phyloP scores from a whole-genome alignment of 192 early-diverging fungal genomes.

The Coemansia sp. region DNA sequence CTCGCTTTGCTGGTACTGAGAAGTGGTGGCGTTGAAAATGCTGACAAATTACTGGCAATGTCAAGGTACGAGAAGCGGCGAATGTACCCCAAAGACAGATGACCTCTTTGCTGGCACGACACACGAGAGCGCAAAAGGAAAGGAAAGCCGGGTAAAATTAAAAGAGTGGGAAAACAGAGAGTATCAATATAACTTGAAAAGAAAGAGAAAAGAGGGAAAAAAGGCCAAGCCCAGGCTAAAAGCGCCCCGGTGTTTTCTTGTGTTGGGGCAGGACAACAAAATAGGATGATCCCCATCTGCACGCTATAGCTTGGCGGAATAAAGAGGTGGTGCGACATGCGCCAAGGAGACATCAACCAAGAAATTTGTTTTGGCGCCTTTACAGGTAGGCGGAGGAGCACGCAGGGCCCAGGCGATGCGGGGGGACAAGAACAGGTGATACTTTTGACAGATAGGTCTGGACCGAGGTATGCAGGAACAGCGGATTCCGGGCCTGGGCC shows the following conservation, averaged over 20 bases:
- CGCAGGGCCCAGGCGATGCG: too few species aligned
- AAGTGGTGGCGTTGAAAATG: not conserved
- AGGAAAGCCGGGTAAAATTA: not conserved
- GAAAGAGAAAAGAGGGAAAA: conserved; percentile 3
- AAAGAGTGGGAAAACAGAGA: not conserved
- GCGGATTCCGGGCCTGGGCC: too few species aligned
- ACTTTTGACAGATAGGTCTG: too few species aligned
- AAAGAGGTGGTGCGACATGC: too few species aligned
- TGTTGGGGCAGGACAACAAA: not conserved
- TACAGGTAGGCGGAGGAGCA: too few species aligned
- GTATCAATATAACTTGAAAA: not conserved
- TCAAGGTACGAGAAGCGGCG: not conserved
- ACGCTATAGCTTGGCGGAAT: too few species aligned
- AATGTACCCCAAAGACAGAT: not conserved
- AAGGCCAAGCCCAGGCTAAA: not conserved
- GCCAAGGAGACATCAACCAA: too few species aligned
- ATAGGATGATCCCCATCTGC: too few species aligned
- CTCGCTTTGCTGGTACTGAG: not conserved
- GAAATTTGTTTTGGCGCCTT: too few species aligned
- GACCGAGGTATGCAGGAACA: too few species aligned
- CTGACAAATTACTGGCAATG: not conserved
- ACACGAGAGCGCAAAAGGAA: not conserved
- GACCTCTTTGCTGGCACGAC: not conserved
- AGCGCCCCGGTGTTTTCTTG: not conserved
- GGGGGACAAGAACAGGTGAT: too few species aligned